phyloP scores from a whole-genome alignment of 2,329 filamentous ascomycete species.

The Diaporthe destruens region DNA sequence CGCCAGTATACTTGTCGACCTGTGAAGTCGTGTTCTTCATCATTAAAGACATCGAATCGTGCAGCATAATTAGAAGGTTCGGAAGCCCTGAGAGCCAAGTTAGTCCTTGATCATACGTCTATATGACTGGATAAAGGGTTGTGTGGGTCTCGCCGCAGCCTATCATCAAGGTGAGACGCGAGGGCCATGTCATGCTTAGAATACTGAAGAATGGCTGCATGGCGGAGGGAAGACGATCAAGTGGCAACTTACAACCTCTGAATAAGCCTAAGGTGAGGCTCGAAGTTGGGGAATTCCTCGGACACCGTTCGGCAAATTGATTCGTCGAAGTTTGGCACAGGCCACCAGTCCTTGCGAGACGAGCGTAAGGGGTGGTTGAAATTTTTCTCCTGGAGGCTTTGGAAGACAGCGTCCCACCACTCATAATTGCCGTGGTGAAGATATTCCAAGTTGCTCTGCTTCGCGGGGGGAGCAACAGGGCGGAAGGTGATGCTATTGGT shows the following conservation, averaged over 20 bases:
- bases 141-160: slow-evolving; percentile 2
- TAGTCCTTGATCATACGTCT: neutral
- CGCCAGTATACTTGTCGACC: neutral
- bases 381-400: neutral
- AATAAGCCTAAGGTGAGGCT: neutral
- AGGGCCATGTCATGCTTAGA: neutral
- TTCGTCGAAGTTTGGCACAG: slow-evolving; percentile 10
- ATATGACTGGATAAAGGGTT: neutral
- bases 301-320: neutral
- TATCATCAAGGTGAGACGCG: neutral
- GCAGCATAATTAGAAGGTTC: neutral
- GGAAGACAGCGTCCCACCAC: neutral
- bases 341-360: neutral
- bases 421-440: fast-evolving
- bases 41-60: neutral
- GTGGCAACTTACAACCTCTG: slow-evolving; percentile 3
- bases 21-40: neutral
- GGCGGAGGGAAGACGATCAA: neutral
- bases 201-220: neutral
- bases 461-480: neutral
- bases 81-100: neutral
- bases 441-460: neutral
- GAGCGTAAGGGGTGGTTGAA: neutral
- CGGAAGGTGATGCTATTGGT: slow-evolving; percentile 10
- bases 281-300: neutral